Evolutionary conservation across 805 yeast genomes (phyloP).

Genomic region (Saccharomycopsis microspora): DNA sequence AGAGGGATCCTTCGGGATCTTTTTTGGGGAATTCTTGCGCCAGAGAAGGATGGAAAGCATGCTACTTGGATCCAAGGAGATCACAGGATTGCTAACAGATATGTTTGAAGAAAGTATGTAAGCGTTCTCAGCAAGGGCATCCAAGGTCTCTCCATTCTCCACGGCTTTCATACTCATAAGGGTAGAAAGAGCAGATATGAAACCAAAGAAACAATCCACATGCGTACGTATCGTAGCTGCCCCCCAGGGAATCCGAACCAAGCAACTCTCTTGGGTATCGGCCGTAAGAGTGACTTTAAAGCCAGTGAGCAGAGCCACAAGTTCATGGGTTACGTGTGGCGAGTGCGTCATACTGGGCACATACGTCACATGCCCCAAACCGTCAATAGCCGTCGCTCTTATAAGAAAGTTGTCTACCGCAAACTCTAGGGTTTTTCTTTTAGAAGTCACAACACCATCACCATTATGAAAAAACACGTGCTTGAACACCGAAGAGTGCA

Average conservation of each 20-base stretch:
- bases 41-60: too few species aligned
- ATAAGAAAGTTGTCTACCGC: too few species aligned
- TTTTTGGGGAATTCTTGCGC: too few species aligned
- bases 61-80: too few species aligned
- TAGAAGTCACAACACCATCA: too few species aligned
- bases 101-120: conserved; percentile 1
- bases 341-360: too few species aligned
- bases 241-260: conserved; percentile 3
- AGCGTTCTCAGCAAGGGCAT: background rate
- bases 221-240: conserved; percentile 3
- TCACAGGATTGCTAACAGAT: conserved; percentile 1
- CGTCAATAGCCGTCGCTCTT: too few species aligned
- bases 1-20: too few species aligned
- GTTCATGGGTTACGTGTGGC: conserved; percentile 1
- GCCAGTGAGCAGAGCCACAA: conserved; percentile 3
- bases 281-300: background rate
- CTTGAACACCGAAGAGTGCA: too few species aligned
- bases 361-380: too few species aligned
- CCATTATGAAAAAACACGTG: too few species aligned
- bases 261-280: background rate
- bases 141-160: background rate
- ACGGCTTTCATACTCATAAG: background rate
- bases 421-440: too few species aligned
- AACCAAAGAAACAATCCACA: background rate
- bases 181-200: background rate